Evolutionary conservation across 2,329 filamentous ascomycete species (phyloP).

Genomic region (Diatrype stigma): DNA sequence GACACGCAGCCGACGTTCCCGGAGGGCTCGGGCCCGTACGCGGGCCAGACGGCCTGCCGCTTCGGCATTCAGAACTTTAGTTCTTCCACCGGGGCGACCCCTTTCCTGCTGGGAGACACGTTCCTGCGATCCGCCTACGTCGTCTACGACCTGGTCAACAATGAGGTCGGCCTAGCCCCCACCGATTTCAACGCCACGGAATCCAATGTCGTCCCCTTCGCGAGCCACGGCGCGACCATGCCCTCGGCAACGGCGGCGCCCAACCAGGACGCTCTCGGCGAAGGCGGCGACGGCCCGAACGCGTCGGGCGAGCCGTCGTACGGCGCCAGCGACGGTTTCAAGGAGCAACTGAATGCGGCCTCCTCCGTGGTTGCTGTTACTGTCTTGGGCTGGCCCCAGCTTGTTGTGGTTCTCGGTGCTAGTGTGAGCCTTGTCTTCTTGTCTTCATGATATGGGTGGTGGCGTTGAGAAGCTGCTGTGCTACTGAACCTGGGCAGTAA

Average conservation of each 20-base stretch:
- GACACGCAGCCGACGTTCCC: conserved; percentile 30
- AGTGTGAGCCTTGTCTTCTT: too few relatives aligned
- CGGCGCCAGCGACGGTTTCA: conserved; percentile 34
- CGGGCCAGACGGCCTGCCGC: conserved; percentile 44
- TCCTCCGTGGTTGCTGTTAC: neutral
- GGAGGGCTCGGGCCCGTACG: conserved; percentile 37
- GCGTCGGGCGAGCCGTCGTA: conserved; percentile 24
- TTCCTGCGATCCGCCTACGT: conserved; percentile 59
- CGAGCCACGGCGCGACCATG: conserved; percentile 44
- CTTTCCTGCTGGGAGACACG: conserved; percentile 52
- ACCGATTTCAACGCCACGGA: conserved; percentile 52
- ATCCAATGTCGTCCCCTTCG: conserved; percentile 46
- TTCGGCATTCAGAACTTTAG: conserved; percentile 54
- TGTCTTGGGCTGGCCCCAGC: neutral
- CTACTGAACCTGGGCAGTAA: too few relatives aligned
- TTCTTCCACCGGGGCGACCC: too few relatives aligned
- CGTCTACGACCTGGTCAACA: conserved; percentile 56
- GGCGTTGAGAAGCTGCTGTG: too few relatives aligned
- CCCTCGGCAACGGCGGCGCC: conserved; percentile 45
- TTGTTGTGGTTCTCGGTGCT: neutral
- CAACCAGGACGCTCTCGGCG: conserved; percentile 28
- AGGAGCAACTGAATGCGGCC: conserved; percentile 6
- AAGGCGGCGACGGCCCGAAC: conserved; percentile 17
- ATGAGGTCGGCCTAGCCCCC: conserved; percentile 50
- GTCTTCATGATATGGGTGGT: too few relatives aligned